Evolutionary conservation across 2,329 filamentous ascomycete genomes (phyloP), one percentile per base, ranked within the genome.

Genomic region (Colletotrichum cuscutae): DNA sequence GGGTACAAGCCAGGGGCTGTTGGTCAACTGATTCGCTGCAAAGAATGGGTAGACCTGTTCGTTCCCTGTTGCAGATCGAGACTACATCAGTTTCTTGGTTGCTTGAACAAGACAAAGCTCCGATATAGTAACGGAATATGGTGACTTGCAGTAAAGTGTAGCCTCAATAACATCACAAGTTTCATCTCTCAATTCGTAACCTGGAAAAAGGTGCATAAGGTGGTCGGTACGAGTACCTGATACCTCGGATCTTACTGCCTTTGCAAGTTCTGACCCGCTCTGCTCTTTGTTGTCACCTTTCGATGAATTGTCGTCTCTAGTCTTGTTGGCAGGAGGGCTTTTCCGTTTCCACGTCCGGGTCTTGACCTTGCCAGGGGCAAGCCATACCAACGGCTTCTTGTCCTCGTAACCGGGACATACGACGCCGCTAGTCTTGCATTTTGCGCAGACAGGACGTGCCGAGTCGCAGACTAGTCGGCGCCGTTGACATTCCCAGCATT

Each of bases 401-500:
- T 83, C 79, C n/a, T 78, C 78, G 72, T 84, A 85, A 4, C 83
- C 83, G 1, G 83, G 82, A 65, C 83, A 85, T 1, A 79, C 77
- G 13, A 82, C 78, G 15, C 80, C 80, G 5, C 76, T 73, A 1
- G 65, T 66, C 37, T 77, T 76, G 68, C 84, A 85, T 68, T 81
- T 81, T 37, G 77, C 79, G 75, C 84, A 85, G 35, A 77, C 75
- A 7, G 83, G 82, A 8, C 73, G 78, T n/a, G 74, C 76, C 15
- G 79, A 80, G 71, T 85, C 83, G 73, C 83, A 85, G 22, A 83
- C 82, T 7, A 84, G 71, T 19, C 79, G 75, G 2, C 82, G 82
- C 15, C 83, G 80, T 30, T 78, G 80, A 70, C 83, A 85, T 73
- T 84, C 83, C 84, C 83, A 85, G 73, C 83, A 85, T 58, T 83